A percentile compares a stretch with the other conserved stretches of the same genome.
phyloP scores from a whole-genome alignment of 441 rosid species.

The Jatropha podagrica region DNA sequence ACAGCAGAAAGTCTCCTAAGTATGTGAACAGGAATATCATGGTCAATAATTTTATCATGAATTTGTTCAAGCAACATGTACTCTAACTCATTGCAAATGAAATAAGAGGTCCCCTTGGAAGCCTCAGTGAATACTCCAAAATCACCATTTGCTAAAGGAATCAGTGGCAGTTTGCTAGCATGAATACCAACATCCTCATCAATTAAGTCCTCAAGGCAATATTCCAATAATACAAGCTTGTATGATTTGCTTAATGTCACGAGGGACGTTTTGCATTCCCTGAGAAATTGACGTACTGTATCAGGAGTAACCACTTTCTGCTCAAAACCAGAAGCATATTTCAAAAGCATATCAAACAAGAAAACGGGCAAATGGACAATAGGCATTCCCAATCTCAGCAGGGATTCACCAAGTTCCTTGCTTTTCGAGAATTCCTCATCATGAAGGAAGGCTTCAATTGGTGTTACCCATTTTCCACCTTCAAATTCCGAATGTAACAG shows the following conservation, averaged over 20 bases:
- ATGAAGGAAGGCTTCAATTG: constrained; percentile 82
- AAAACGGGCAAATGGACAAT: constrained; percentile 70
- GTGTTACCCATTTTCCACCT: constrained; percentile 89
- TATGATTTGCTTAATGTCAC: constrained; percentile 50
- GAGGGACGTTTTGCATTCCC: constrained; percentile 50
- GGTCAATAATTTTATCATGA: constrained; percentile 74
- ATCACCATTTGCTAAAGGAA: constrained; percentile 91
- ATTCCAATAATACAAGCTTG: constrained; percentile 87
- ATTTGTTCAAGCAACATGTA: constrained; percentile 67
- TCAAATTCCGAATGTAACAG: constrained; percentile 71
- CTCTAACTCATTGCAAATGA: constrained; percentile 76
- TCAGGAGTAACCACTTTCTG: constrained; percentile 94
- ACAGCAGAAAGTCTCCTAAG: constrained; percentile 69
- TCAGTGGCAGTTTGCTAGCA: constrained; percentile 63
- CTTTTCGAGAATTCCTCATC: constrained; percentile 73
- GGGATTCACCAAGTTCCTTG: constrained; percentile 77
- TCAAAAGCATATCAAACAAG: constrained; percentile 76
- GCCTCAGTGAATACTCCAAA: constrained; percentile 70
- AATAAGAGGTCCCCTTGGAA: constrained; percentile 58
- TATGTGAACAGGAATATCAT: constrained; percentile 57
- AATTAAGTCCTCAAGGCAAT: constrained; percentile 93
- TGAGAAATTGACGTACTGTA: constrained; percentile 73
- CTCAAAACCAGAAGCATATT: constrained; percentile 55
- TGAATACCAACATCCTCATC: constrained; percentile 74
- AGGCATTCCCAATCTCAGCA: constrained; percentile 87